Percentiles rank a stretch among this genome's conserved stretches.
Evolutionary conservation across 176 grass and related monocot genomes (phyloP).

Genomic region (Raddia distichophylla): DNA sequence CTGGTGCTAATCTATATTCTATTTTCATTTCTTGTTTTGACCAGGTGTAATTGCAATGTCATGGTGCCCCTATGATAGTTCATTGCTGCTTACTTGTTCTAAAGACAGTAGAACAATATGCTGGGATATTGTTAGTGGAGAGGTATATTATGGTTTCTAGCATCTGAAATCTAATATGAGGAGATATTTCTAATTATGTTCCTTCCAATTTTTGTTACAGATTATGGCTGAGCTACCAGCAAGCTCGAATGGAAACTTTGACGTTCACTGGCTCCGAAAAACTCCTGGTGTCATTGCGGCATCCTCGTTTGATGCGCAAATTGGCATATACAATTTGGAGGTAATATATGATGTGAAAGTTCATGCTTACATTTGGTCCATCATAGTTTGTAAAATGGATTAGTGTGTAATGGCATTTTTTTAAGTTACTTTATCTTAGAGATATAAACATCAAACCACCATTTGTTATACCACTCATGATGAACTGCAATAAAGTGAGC

Average conservation of each 20-base stretch:
- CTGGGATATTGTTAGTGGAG: slow-evolving; percentile 95
- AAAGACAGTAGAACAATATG: slow-evolving; percentile 99
- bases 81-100: slow-evolving; percentile 92
- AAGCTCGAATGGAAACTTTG: slow-evolving; percentile 92
- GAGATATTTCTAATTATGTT: slow-evolving; percentile 24
- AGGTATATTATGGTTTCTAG: slow-evolving; percentile 60
- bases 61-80: slow-evolving; percentile 98
- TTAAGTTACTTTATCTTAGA: slow-evolving; percentile 17
- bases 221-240: slow-evolving; percentile 89
- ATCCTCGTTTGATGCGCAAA: slow-evolving; percentile 92
- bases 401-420: not conserved
- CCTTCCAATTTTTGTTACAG: slow-evolving; percentile 45
- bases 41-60: slow-evolving; percentile 99
- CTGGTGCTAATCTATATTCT: slow-evolving; percentile 19
- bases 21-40: slow-evolving; percentile 34
- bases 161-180: not conserved
- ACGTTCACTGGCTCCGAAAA: slow-evolving; percentile 96
- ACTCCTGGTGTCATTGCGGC: slow-evolving; percentile 90
- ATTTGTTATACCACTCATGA: not conserved
- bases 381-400: slow-evolving; percentile 25
- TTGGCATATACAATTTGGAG: slow-evolving; percentile 93
- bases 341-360: slow-evolving; percentile 39
- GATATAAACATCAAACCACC: not conserved
- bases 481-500: not conserved
- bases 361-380: not conserved